These are phyloP conservation scores for Marchantia paleacea DNA, from an alignment of 225 moss, liverwort and hornwort genomes.

Conservation along the genomic window DNA sequence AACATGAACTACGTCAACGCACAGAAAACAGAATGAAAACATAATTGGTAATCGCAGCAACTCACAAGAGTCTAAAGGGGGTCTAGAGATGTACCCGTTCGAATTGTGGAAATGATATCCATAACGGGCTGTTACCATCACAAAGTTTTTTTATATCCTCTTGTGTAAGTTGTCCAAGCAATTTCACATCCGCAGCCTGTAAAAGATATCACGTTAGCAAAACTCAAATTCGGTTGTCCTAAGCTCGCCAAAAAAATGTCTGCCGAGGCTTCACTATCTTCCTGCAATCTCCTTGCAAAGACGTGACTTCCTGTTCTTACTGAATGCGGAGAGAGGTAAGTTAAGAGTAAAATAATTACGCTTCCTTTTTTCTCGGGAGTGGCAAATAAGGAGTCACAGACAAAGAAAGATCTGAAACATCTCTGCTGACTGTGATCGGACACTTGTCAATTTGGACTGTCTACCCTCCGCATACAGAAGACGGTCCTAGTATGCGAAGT, in stretches of 20 bases:
- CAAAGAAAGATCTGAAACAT: not conserved
- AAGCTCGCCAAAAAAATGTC: not conserved
- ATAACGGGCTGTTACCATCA: slow-evolving; percentile 60
- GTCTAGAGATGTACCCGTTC: slow-evolving; percentile 55
- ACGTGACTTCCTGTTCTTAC: not conserved
- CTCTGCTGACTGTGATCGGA: not conserved
- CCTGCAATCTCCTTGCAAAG: no score
- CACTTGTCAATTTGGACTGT: not conserved
- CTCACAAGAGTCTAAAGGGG: not conserved
- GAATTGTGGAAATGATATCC: slow-evolving; percentile 73
- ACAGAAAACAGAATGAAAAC: no score
- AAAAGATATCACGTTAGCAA: not conserved
- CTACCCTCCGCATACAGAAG: not conserved
- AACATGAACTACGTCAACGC: no score
- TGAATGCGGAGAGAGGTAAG: not conserved
- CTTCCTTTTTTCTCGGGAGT: no score
- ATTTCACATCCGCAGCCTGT: slow-evolving; percentile 43
- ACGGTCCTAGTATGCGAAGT: not conserved
- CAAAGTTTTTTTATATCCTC: slow-evolving; percentile 77
- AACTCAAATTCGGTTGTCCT: not conserved
- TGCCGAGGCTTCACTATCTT: not conserved
- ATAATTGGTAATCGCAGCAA: not conserved
- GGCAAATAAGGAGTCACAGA: not conserved
- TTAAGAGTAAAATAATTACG: not conserved
- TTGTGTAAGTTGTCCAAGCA: slow-evolving; percentile 43